phyloP scores from a whole-genome alignment of 768 basidiomycete species.

The Leucosporidium scottii region DNA sequence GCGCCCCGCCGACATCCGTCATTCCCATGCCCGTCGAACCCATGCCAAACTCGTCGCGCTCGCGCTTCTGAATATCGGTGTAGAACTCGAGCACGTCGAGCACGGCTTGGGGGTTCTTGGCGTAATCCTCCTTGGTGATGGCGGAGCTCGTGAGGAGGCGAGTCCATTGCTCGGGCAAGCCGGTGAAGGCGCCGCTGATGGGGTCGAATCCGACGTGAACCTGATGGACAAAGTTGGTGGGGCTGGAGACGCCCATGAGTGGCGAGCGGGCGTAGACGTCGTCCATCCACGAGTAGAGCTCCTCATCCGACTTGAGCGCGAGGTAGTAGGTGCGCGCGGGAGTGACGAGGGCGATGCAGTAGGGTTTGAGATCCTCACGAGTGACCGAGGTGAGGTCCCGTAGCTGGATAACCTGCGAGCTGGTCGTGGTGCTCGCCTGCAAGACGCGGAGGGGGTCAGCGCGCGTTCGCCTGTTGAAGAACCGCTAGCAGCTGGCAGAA shows the following conservation, averaged over 20 bases:
- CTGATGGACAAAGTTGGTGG: conserved; percentile 97
- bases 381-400: conserved; percentile 79
- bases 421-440: conserved; percentile 32
- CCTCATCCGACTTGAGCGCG: conserved; percentile 82
- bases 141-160: conserved; percentile 94
- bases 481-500: too few relatives aligned
- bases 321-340: conserved; percentile 74
- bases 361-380: conserved; percentile 87
- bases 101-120: conserved; percentile 92
- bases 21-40: conserved; percentile 26
- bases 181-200: conserved; percentile 86
- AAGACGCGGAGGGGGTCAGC: conserved; percentile 43
- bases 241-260: conserved; percentile 84
- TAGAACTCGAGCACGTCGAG: conserved; percentile 97
- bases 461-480: conserved; percentile 13
- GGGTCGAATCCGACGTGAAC: conserved; percentile 98
- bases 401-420: conserved; percentile 59
- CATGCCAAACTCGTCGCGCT: conserved; percentile 57
- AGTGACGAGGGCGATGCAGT: conserved; percentile 79
- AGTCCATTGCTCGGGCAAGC: conserved; percentile 95
- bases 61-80: conserved; percentile 94
- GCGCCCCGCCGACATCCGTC: conserved; percentile 17
- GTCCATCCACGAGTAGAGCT: conserved; percentile 97
- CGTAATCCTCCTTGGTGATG: conserved; percentile 96
- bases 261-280: conserved; percentile 89